Base-by-base conservation (phyloP, 129 eudicot species). In the Pulicaria dysenterica region DNA sequence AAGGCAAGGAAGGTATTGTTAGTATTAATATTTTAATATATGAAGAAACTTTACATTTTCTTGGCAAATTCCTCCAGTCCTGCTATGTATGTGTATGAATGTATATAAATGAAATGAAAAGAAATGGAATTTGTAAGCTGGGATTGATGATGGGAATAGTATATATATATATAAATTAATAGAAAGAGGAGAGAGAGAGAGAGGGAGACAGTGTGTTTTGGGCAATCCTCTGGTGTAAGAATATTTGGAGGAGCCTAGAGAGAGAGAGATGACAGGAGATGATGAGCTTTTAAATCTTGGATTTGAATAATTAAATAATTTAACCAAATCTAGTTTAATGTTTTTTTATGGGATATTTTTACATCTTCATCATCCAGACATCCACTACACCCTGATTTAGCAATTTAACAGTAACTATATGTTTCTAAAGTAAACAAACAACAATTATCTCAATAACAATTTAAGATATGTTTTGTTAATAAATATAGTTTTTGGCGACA, bases 141-240 rank as follows among this genome's bases (percentile, higher is more conserved):
- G 79, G 65, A 73, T 56, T 76, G 77, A 76, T 76, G 73, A 72
- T 69, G 76, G 80, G 82, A 74, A 56, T 79, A 37, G 54, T 73
- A 81, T 24, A 24, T 24, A 24, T 73, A 81, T 24, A 24, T 24
- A 24, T 77, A 58, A 70, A 71, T 56, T 49, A 34, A 73, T 24
- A 58, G 70, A 47, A 58, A 43, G 58, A 70, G 64, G 31, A 24
- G 31, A n/a, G 71, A 66, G 73, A 83, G 78, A 63, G 72, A 76
- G 67, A 61, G 54, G 68, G 66, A 57, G 80, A 62, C 49, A 36
- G 75, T 76, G 84, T 74, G 82, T 45, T 83, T 55, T 73, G 57
- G 73, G 85, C 83, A 84, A 83, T 80, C 81, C 77, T 81, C 81
- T 85, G 81, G 90, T 88, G 85, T 70, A 75, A 81, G 84, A 85